Base-by-base conservation (phyloP, 768 basidiomycete species). In the Grammothele lineata region DNA sequence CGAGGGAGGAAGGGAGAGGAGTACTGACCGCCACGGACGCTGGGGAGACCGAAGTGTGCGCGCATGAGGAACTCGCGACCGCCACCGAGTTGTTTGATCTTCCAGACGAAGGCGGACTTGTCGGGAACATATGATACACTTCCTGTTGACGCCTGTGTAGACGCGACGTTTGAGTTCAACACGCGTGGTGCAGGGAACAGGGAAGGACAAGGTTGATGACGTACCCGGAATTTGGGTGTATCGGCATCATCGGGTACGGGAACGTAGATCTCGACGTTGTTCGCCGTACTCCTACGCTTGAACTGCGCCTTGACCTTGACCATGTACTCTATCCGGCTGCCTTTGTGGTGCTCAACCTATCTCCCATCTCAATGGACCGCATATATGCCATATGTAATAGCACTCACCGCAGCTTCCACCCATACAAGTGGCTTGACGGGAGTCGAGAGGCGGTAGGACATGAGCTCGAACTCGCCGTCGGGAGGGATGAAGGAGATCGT, bases 161-260 rank as follows among this genome's bases (percentile, higher is more conserved):
- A n/a, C n/a, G n/a, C n/a, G n/a, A n/a, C n/a, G n/a, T n/a, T n/a
- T n/a, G n/a, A n/a, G n/a, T n/a, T n/a, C n/a, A n/a, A n/a, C n/a
- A n/a, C n/a, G n/a, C n/a, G n/a, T n/a, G n/a, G n/a, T n/a, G n/a
- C n/a, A n/a, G n/a, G n/a, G n/a, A n/a, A n/a, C n/a, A n/a, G n/a
- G n/a, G n/a, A n/a, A 11, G 26, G 34, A 23, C 22, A 63, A n/a
- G n/a, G n/a, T n/a, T n/a, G n/a, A n/a, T n/a, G n/a, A n/a, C 86
- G 53, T 60, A 93, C 94, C 61, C 94, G 77, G 70, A 98, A 99
- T 62, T 94, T 96, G 0, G 96, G 96, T 58, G 85, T 95, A 65
- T 97, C 95, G 17, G 95, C 96, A 64, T 98, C 96, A 58, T 98
- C 95, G 8, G 96, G 95, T 0, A 99, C 95, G n/a, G 93, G 94